phyloP scores from a whole-genome alignment of 768 basidiomycete species.

The Symmetrospora coprosmae region DNA sequence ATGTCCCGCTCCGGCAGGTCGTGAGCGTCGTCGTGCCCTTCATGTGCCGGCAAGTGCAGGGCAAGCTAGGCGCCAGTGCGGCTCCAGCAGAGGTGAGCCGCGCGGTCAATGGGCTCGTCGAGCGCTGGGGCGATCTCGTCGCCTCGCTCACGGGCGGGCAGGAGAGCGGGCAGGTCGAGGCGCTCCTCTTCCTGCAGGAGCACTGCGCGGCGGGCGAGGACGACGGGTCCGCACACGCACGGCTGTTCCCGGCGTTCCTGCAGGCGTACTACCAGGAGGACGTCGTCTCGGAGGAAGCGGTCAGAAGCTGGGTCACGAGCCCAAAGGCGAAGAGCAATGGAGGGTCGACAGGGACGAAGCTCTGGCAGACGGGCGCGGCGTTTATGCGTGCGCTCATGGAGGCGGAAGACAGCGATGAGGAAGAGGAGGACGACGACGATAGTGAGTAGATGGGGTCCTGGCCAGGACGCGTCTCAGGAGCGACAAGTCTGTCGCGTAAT shows the following conservation, averaged over 20 bases:
- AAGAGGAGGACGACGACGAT: slow-evolving; percentile 32
- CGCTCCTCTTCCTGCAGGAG: slow-evolving; percentile 64
- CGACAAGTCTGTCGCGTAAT: too few species aligned
- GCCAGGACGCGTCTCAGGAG: too few species aligned
- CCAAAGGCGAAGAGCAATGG: slow-evolving; percentile 53
- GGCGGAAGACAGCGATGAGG: slow-evolving; percentile 44
- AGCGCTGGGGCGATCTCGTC: slow-evolving; percentile 70
- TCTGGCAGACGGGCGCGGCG: slow-evolving; percentile 44
- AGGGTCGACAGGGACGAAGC: slow-evolving; percentile 43
- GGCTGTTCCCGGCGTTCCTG: slow-evolving; percentile 70
- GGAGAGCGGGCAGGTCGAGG: slow-evolving; percentile 55
- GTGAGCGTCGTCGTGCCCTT: slow-evolving; percentile 76
- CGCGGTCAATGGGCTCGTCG: slow-evolving; percentile 49
- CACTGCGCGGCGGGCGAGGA: slow-evolving; percentile 41
- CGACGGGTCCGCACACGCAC: slow-evolving; percentile 42
- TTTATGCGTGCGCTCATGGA: slow-evolving; percentile 70
- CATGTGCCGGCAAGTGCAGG: slow-evolving; percentile 56
- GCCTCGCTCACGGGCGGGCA: slow-evolving; percentile 59
- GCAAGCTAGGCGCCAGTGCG: slow-evolving; percentile 47
- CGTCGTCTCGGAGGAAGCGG: slow-evolving; percentile 75
- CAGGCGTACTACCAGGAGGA: slow-evolving; percentile 81
- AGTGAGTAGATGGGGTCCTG: too few species aligned
- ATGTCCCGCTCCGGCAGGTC: slow-evolving; percentile 72
- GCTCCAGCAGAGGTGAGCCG: slow-evolving; percentile 46
- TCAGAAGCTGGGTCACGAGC: slow-evolving; percentile 66